A percentile compares a stretch with the other conserved stretches of the same genome.
phyloP scores from a whole-genome alignment of 176 grass and related monocot genomes.

The Sorghum bicolor region Sorghum_bicolor_NCBIv3 NC_012870.2:77031501-77032000 shows the following conservation, averaged over 20 bases:
- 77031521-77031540: slow-evolving; percentile 35
- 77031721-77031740: not conserved
- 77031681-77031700: slow-evolving; percentile 6
- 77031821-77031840: slow-evolving; percentile 60
- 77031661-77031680: slow-evolving; percentile 55
- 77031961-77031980: not conserved
- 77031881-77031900: not conserved
- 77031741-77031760: slow-evolving; percentile 20
- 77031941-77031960: not conserved
- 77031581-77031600: slow-evolving; percentile 25
- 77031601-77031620: slow-evolving; percentile 39
- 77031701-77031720: slow-evolving; percentile 25
- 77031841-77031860: slow-evolving; percentile 87
- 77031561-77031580: slow-evolving; percentile 32
- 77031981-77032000: not conserved
- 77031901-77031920: not conserved
- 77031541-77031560: not conserved
- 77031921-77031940: not conserved
- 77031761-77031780: slow-evolving; percentile 17
- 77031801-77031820: slow-evolving; percentile 91
- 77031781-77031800: slow-evolving; percentile 71
- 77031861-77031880: not conserved
- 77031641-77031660: slow-evolving; percentile 47
- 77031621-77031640: slow-evolving; percentile 42
- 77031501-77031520: slow-evolving; percentile 57